Conservation (phyloP, 106 monocot species). For the Dendrobium catenatum region DNA sequence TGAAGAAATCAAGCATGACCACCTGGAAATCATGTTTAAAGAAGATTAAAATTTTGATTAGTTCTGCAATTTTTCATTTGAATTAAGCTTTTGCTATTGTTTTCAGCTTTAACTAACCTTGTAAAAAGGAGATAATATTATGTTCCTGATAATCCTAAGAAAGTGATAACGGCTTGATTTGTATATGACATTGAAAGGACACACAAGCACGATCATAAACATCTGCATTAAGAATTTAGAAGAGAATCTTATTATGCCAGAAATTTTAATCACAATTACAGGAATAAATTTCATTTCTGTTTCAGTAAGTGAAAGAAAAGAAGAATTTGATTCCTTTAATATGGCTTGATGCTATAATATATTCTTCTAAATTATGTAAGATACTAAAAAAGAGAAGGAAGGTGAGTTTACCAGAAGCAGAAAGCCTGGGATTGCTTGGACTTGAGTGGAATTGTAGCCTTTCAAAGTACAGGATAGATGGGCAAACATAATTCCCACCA, state of each 20-base stretch:
- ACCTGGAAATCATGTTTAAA: conserved; percentile 41
- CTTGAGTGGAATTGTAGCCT: conserved; percentile 38
- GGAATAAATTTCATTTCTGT: background rate
- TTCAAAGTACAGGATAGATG: conserved; percentile 50
- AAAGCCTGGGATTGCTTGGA: conserved; percentile 70
- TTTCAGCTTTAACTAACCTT: conserved; percentile 38
- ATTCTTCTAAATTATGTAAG: background rate
- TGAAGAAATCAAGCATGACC: conserved; percentile 96
- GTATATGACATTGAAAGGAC: conserved; percentile 70
- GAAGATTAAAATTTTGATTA: background rate
- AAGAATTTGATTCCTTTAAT: conserved; percentile 5
- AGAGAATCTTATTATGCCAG: conserved; percentile 9
- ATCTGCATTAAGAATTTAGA: conserved; percentile 32
- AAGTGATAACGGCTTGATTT: conserved; percentile 61
- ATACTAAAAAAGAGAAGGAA: background rate
- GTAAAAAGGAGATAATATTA: conserved; percentile 81
- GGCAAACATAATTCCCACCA: conserved; percentile 62
- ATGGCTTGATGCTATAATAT: background rate
- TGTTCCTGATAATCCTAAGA: conserved; percentile 72
- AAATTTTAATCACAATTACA: background rate
- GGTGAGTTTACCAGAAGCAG: conserved; percentile 45
- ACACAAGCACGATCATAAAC: conserved; percentile 57
- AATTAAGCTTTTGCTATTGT: background rate
- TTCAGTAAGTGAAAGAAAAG: background rate
- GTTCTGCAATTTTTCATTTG: background rate